phyloP scores from a whole-genome alignment of 2,329 filamentous ascomycete genomes.

The Ophiostoma triangulosporum region DNA sequence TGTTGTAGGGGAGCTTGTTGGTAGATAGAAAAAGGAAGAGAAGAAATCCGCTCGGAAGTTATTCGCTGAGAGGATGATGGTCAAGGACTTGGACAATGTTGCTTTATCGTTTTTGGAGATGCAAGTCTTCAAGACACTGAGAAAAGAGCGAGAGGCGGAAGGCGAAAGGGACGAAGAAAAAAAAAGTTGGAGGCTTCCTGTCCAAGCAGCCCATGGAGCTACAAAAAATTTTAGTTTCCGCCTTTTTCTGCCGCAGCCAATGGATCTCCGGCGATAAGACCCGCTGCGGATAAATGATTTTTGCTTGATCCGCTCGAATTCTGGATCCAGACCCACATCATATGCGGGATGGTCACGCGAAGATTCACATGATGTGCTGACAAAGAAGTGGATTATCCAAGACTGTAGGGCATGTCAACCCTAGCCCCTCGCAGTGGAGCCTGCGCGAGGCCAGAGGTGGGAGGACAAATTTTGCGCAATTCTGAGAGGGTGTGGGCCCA shows the following conservation, averaged over 20 bases:
- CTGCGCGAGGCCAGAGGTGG: background rate
- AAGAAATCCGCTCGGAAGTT: background rate
- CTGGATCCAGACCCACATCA: background rate
- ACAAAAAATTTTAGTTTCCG: conserved; percentile 11
- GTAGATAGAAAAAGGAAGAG: background rate
- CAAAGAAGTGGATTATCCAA: background rate
- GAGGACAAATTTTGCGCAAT: conserved; percentile 5
- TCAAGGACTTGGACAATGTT: background rate
- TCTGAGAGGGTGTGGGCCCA: conserved; percentile 5
- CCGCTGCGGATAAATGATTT: conserved; percentile 9
- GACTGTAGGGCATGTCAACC: conserved; percentile 12
- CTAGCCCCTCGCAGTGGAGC: conserved; percentile 11
- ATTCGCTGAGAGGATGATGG: conserved; percentile 1
- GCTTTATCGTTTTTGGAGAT: background rate
- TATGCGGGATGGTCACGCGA: conserved; percentile 3
- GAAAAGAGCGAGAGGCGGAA: conserved; percentile 6
- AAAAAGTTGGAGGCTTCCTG: conserved; percentile 6
- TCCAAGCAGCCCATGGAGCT: conserved; percentile 3
- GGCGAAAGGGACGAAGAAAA: conserved; percentile 4
- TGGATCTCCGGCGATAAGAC: background rate
- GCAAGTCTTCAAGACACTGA: conserved; percentile 1
- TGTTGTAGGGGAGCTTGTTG: background rate
- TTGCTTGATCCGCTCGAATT: conserved; percentile 3
- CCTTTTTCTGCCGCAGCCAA: conserved; percentile 12
- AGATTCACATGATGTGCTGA: background rate